Base-by-base conservation (phyloP, 306 rosid species). In the Echinosophora koreensis region DNA sequence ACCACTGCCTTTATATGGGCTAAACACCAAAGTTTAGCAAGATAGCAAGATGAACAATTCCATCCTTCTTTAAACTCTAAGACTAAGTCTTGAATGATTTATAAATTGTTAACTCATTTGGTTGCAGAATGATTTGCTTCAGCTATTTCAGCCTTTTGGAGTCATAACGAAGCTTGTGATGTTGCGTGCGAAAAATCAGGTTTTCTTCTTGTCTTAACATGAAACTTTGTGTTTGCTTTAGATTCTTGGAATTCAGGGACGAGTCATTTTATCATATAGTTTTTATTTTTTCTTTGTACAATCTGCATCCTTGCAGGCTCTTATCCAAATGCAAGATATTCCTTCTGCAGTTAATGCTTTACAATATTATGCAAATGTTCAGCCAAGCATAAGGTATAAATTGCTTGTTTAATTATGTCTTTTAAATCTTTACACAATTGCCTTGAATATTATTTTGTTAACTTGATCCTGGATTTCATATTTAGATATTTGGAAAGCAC, bases 151-250 rank as follows among this genome's bases (percentile, higher is more conserved):
- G 86, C 96, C 98, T 59, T 92, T 96, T 80, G 99, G 99, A 77
- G 98, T 92, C 73, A 92, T 96, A 81, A 96, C 96, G 44, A 96
- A 96, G 90, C 99, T 96, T 76, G 99, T 96, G 74, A 92, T 96
- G 98, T 91, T 96, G 81, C 98, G 99, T 30, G 97, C 99, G 1
- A 96, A 96, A 85, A 96, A 96, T 83, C 99, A 96, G 99, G 99
- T 96, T 70, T 72, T 80, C 56, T 78, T 71, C 34, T 63, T 64
- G 59, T 64, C 55, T 57, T 54, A 59, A 50, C 49, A 13, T 69
- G 32, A 60, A 14, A 6, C 9, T 16, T 57, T 14, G 11, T 77
- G 57, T 77, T 66, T 68, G 39, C 69, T 56, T 52, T 6, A 37
- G 18, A 71, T 27, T 70, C 65, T 57, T 11, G 16, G 54, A 61